Evolutionary conservation across 495 filamentous ascomycete genomes (phyloP).

Genomic region (Chaetomidium leptoderma): DNA sequence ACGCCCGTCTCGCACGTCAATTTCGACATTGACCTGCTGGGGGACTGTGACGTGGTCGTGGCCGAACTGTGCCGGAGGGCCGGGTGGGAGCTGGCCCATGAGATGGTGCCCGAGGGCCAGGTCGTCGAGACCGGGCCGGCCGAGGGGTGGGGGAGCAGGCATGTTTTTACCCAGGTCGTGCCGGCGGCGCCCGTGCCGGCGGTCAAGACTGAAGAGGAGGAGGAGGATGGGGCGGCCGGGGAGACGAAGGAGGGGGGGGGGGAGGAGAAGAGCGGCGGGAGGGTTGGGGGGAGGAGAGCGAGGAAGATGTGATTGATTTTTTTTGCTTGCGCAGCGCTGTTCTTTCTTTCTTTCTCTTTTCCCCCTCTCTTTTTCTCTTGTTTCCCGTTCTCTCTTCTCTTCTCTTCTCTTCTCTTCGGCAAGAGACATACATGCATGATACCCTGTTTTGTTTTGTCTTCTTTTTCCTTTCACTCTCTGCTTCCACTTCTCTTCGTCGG

Average conservation of each 20-base stretch:
- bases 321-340: neutral
- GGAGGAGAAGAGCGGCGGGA: neutral
- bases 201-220: neutral
- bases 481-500: neutral
- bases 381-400: neutral
- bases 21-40: conserved; percentile 92
- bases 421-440: conserved; percentile 18
- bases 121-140: conserved; percentile 53
- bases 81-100: conserved; percentile 83
- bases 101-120: conserved; percentile 72
- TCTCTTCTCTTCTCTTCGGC: neutral
- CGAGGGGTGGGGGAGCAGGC: conserved; percentile 63
- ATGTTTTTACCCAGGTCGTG: conserved; percentile 49
- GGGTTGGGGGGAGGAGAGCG: neutral
- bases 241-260: neutral
- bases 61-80: conserved; percentile 80
- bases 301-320: neutral
- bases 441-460: conserved; percentile 10
- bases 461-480: neutral
- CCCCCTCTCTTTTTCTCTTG: neutral
- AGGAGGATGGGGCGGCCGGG: neutral
- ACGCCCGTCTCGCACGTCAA: conserved; percentile 83
- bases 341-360: neutral
- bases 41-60: conserved; percentile 89
- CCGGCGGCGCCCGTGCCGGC: neutral